Evolutionary conservation across 208 protist species (phyloP), one percentile per base, ranked within the genome.

Genomic region (Leishmania major): DNA sequence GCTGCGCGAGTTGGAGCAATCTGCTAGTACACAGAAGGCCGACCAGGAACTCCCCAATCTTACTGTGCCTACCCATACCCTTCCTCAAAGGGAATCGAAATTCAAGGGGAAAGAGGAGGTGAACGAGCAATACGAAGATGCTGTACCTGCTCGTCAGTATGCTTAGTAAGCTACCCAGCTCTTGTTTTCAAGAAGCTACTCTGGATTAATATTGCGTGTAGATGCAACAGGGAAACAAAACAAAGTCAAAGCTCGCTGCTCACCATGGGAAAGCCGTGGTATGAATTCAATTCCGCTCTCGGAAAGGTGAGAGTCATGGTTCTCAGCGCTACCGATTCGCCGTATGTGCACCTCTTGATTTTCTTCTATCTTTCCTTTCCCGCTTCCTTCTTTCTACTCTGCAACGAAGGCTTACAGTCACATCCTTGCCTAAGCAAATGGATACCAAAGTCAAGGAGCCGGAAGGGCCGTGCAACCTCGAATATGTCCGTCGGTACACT

Each of bases 401-500:
- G 37, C 28, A 45, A 47, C 10, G 47, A 45, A 59, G 70, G 37
- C 43, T 49, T 37, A 83, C 73, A 43, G 31, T 37, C 25, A 15
- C 1, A 77, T 17, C 43, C 43, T 35, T 66, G 22, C 37, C 28
- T n/a, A 51, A 37, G 40, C 78, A 59, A 82, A 90, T 92, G 89
- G 89, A 91, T 49, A 91, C 83, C 25, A 98, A 96, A 85, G 74
- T 82, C n/a, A 94, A 91, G 60, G 92, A 96, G 72, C 87, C 89
- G 13, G 92, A 93, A 59, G 92, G 88, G 15, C 93, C 94, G 22
- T 97, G 94, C 79, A 97, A 90, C 76, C 85, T 91, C 43, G 89
- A 97, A 86, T 94, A 93, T 73, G 86, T 97, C 60, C 86, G 93
- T 35, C 89, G 91, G 78, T 96, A 96, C 84, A 93, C 93, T 15